phyloP scores from a whole-genome alignment of 2,329 filamentous ascomycete genomes.

The Furcasterigmium furcatum region DNA sequence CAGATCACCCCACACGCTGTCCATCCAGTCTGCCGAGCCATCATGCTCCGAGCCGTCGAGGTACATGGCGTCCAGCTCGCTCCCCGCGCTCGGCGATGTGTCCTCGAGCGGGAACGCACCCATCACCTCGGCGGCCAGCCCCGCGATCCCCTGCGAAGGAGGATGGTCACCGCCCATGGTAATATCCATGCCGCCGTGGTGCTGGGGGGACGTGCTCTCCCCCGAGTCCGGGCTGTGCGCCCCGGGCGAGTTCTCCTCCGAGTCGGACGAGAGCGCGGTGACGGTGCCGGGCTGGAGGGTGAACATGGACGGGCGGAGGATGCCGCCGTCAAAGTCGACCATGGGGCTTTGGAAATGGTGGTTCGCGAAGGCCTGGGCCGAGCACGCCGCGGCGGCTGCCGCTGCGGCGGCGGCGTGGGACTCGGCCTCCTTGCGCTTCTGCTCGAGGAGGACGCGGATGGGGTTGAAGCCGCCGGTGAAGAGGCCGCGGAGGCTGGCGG shows the following conservation, averaged over 20 bases:
- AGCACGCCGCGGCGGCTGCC: background rate
- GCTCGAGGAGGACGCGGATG: conserved; percentile 24
- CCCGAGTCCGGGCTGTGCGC: background rate
- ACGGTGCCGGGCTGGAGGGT: conserved; percentile 8
- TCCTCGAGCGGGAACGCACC: conserved; percentile 26
- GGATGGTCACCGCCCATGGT: conserved; percentile 13
- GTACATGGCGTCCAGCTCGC: conserved; percentile 21
- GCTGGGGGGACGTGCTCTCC: no score
- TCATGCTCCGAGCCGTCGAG: conserved; percentile 22
- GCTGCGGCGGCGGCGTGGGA: background rate
- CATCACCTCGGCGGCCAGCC: conserved; percentile 24
- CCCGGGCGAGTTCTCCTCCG: conserved; percentile 13
- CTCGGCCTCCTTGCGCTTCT: conserved; percentile 12
- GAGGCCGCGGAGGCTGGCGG: conserved; percentile 30
- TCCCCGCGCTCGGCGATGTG: conserved; percentile 14
- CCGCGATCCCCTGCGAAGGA: conserved; percentile 23
- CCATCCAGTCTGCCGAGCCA: conserved; percentile 30
- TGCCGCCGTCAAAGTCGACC: conserved; percentile 8
- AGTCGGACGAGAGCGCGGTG: conserved; percentile 13
- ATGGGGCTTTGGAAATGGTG: background rate
- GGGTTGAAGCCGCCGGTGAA: conserved; percentile 34
- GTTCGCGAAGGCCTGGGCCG: background rate
- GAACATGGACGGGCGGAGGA: conserved; percentile 8
- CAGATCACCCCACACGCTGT: conserved; percentile 28
- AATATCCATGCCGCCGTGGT: conserved; percentile 4